Evolutionary conservation across 192 early-diverging fungal genomes (phyloP).

Genomic region (Linnemannia exigua): DNA sequence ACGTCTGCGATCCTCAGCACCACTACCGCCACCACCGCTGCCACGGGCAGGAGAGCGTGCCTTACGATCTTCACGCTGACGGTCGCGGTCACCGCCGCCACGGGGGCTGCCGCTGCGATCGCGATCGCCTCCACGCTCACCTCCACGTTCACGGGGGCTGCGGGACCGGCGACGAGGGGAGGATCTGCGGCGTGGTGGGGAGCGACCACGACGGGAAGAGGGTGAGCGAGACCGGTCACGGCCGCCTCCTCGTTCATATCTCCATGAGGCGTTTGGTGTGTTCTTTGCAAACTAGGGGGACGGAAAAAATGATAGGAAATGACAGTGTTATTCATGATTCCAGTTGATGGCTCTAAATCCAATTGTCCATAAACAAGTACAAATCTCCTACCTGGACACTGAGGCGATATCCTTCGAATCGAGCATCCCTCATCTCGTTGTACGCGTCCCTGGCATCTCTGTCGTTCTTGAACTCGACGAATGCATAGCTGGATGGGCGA

Average conservation of each 20-base stretch:
- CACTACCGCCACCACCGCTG: not conserved
- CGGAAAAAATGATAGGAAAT: not conserved
- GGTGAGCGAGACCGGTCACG: slow-evolving; percentile 39
- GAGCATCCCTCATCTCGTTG: slow-evolving; percentile 88
- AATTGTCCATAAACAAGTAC: not conserved
- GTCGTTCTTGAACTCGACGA: slow-evolving; percentile 92
- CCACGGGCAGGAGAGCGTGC: not conserved
- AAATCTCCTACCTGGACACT: slow-evolving; percentile 74
- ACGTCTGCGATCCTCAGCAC: slow-evolving; percentile 19
- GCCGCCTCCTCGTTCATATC: slow-evolving; percentile 70
- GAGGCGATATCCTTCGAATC: slow-evolving; percentile 80
- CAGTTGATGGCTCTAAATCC: not conserved
- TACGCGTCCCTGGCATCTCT: slow-evolving; percentile 92
- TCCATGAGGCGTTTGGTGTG: slow-evolving; percentile 81
- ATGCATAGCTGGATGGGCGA: slow-evolving; percentile 79
- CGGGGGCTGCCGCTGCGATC: not conserved
- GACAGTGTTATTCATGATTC: not conserved
- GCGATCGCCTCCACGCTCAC: not conserved
- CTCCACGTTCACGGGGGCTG: slow-evolving; percentile 5
- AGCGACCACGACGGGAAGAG: slow-evolving; percentile 27
- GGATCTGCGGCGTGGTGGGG: slow-evolving; percentile 28
- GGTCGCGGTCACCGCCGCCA: not conserved
- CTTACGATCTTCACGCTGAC: not conserved
- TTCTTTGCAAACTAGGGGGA: slow-evolving; percentile 83
- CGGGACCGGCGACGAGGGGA: slow-evolving; percentile 52